phyloP scores from a whole-genome alignment of 106 monocot genomes.

The Dendrobium huoshanense region DNA sequence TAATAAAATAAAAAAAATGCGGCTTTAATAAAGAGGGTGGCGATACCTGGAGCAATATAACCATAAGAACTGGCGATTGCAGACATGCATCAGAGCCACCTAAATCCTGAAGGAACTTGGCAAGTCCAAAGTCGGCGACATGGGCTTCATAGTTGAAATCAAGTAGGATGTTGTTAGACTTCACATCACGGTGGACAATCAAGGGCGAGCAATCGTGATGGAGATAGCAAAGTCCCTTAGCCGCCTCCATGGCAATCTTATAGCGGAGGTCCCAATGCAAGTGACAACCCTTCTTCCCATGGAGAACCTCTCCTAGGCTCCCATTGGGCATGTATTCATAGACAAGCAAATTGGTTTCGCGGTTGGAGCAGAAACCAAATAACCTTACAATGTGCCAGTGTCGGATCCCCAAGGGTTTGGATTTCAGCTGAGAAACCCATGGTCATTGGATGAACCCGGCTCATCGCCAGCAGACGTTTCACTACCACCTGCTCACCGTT shows the following conservation, averaged over 20 bases:
- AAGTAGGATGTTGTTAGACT: conserved; percentile 88
- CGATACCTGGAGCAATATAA: conserved; percentile 80
- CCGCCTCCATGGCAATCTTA: conserved; percentile 75
- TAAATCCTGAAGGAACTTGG: conserved; percentile 78
- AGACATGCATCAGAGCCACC: conserved; percentile 86
- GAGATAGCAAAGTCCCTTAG: conserved; percentile 83
- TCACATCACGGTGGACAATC: conserved; percentile 83
- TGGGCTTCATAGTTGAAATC: conserved; percentile 68
- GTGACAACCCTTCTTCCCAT: conserved; percentile 76
- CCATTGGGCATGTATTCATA: conserved; percentile 98
- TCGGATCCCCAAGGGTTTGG: conserved; percentile 81
- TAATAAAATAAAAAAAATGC: no score
- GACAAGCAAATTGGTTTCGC: conserved; percentile 70
- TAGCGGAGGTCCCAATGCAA: conserved; percentile 74
- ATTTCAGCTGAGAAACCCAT: conserved; percentile 89
- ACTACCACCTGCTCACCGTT: conserved; percentile 67
- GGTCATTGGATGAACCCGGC: conserved; percentile 58
- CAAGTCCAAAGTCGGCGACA: conserved; percentile 69
- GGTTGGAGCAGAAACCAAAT: conserved; percentile 77
- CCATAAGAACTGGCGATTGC: conserved; percentile 92
- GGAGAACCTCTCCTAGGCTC: conserved; percentile 80
- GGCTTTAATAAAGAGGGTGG: no score
- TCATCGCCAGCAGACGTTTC: conserved; percentile 65
- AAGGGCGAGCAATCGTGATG: conserved; percentile 91
- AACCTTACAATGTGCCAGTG: conserved; percentile 85